Evolutionary conservation across 2,329 filamentous ascomycete genomes (phyloP), one percentile per base, ranked within the genome.

Genomic region (Pyrenophora teres): DNA sequence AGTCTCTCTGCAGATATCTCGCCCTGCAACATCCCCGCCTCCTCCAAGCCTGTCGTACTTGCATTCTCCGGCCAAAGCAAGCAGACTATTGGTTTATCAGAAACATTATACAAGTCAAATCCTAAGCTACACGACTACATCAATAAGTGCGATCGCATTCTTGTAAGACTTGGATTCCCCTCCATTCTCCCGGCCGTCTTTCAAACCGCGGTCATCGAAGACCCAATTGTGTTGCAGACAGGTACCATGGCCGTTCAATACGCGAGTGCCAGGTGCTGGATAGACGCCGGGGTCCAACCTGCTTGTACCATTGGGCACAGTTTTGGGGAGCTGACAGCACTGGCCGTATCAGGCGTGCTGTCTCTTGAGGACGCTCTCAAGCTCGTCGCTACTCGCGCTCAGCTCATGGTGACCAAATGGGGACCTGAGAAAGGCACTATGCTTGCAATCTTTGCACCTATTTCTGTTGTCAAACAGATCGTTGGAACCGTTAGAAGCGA

Each of bases 241-340:
- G 45, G 32, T 15, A 52, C 56, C 8, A 59, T 66, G 38, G 58
- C 60, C 6, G 40, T 62, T 3, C 63, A 66, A 43, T 67, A 67
- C 36, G 63, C 63, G 2, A 50, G 40, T 18, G 63, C 64, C 3
- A 48, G 31, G 23, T 48, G 49, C 19, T 66, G 63, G 63, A 53
- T 60, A 2, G 56, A 63, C 33, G 47, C 27, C n/a, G 60, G 60
- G 4, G 36, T 65, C 2, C 25, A 25, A 5, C 64, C 66, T 1
- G 9, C 16, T 16, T 32, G 36, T 1, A 59, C 67, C 2, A 46
- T 66, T 3, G 67, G 68, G 8, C 66, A 69, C 47, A 67, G 68
- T 41, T 60, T 78, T 2, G 76, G 75, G 12, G 74, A 77, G 48
- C 77, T 75, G 42, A 72, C 74, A 2, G 75, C 75, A 2, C 46